Evolutionary conservation across 495 filamentous ascomycete species (phyloP).

Genomic region (Clohesyomyces aquaticus): DNA sequence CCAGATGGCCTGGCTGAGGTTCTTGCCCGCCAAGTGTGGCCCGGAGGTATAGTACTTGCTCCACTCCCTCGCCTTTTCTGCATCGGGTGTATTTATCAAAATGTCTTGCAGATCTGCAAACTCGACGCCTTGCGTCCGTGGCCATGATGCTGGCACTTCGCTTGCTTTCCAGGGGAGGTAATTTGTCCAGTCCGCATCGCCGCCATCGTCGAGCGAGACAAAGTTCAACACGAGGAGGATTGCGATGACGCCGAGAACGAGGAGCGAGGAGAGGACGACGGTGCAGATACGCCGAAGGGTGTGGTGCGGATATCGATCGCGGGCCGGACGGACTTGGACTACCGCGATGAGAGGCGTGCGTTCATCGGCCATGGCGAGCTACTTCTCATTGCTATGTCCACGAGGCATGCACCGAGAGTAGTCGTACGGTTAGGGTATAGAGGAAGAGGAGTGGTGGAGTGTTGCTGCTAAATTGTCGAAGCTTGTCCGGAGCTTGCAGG

Average conservation of each 20-base stretch:
- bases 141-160: slow-evolving; percentile 48
- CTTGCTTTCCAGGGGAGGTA: slow-evolving; percentile 52
- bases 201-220: slow-evolving; percentile 37
- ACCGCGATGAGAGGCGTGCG: slow-evolving; percentile 64
- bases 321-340: slow-evolving; percentile 55
- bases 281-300: slow-evolving; percentile 74
- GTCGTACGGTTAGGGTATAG: not conserved
- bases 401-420: slow-evolving; percentile 12
- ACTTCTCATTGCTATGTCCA: slow-evolving; percentile 29
- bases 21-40: slow-evolving; percentile 86
- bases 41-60: slow-evolving; percentile 89
- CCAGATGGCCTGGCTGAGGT: slow-evolving; percentile 83
- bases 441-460: not conserved
- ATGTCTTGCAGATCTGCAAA: slow-evolving; percentile 72
- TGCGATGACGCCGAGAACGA: slow-evolving; percentile 63
- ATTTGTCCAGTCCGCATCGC: slow-evolving; percentile 40
- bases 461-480: not conserved
- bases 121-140: slow-evolving; percentile 48
- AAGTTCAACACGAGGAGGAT: slow-evolving; percentile 61
- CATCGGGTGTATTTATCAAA: slow-evolving; percentile 70
- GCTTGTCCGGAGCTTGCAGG: slow-evolving; percentile 5
- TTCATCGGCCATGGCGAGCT: slow-evolving; percentile 56
- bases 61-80: slow-evolving; percentile 74
- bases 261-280: slow-evolving; percentile 58
- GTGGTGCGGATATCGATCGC: slow-evolving; percentile 69